Percentiles rank a stretch among this genome's conserved stretches.
phyloP scores from a whole-genome alignment of 1,284 basidiomycete genomes.

The Coniferiporia sulphurascens region DNA sequence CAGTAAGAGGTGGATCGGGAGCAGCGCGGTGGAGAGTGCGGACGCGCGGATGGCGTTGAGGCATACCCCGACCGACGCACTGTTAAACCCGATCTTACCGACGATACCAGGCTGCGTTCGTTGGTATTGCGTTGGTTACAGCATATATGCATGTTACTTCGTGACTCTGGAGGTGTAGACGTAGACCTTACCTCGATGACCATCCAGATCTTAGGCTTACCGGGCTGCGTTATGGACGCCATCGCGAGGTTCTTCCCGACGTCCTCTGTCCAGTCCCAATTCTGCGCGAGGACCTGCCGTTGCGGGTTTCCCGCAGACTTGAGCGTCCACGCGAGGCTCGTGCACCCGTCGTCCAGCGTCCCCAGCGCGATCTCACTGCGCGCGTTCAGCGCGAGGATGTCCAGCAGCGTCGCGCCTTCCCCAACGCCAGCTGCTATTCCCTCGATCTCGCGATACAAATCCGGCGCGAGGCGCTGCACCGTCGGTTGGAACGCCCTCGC shows the following conservation, averaged over 20 bases:
- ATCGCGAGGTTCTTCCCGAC: constrained; percentile 32
- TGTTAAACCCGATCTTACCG: constrained; percentile 37
- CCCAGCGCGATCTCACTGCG: constrained; percentile 36
- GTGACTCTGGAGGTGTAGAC: neutral
- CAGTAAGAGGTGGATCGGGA: constrained; percentile 32
- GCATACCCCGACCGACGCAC: constrained; percentile 31
- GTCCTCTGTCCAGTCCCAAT: constrained; percentile 35
- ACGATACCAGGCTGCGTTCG: constrained; percentile 31
- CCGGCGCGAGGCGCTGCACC: constrained; percentile 26
- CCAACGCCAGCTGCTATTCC: constrained; percentile 31
- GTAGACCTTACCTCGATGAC: constrained; percentile 29
- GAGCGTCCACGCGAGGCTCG: constrained; percentile 30
- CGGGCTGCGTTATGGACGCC: constrained; percentile 25
- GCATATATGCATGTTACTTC: neutral
- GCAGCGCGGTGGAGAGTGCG: constrained; percentile 27
- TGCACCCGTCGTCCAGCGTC: constrained; percentile 35
- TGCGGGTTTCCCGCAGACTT: constrained; percentile 13
- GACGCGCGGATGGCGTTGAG: constrained; percentile 35
- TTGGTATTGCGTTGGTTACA: too few species aligned
- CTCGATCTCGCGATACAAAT: constrained; percentile 31
- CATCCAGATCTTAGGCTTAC: constrained; percentile 34
- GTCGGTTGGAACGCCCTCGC: constrained; percentile 26
- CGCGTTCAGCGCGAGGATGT: constrained; percentile 33
- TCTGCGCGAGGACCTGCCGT: constrained; percentile 32
- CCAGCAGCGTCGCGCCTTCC: constrained; percentile 25